Conservation (phyloP, 768 basidiomycete genomes). For the Rhizopogon roseolus region DNA sequence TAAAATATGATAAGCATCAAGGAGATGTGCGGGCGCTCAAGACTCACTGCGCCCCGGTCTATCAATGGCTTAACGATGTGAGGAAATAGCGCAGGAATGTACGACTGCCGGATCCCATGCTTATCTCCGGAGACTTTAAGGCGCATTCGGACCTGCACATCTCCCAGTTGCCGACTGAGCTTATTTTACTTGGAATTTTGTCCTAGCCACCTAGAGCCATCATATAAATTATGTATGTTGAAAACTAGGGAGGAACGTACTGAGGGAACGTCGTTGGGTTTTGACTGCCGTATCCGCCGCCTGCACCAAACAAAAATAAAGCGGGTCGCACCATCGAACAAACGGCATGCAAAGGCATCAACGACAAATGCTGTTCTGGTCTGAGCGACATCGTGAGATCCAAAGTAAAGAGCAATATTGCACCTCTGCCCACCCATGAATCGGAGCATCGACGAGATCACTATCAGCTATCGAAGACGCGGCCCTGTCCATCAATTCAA, state of each 20-base stretch:
- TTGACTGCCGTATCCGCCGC: constrained; percentile 60
- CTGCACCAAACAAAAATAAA: constrained; percentile 72
- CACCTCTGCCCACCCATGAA: constrained; percentile 69
- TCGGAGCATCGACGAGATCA: constrained; percentile 88
- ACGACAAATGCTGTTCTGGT: constrained; percentile 90
- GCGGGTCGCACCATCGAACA: constrained; percentile 89
- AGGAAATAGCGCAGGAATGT: constrained; percentile 84
- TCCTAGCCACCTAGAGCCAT: constrained; percentile 77
- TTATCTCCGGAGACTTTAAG: constrained; percentile 90
- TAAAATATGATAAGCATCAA: constrained; percentile 3
- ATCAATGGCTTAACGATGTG: constrained; percentile 77
- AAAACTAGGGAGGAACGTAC: constrained; percentile 41
- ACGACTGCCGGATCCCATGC: constrained; percentile 84
- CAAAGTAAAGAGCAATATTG: neutral
- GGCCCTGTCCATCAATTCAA: constrained; percentile 81
- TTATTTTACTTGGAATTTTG: constrained; percentile 94
- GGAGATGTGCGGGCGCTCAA: neutral
- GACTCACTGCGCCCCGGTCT: constrained; percentile 67
- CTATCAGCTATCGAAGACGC: constrained; percentile 93
- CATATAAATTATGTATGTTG: neutral
- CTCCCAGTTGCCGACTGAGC: constrained; percentile 72
- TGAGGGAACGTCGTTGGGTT: constrained; percentile 76
- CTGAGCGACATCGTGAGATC: constrained; percentile 34
- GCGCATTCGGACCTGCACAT: constrained; percentile 94
- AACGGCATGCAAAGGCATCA: constrained; percentile 92